Percentiles rank a stretch among this genome's conserved stretches.
These are phyloP conservation scores for Mastigamoeba balamuthi DNA, from an alignment of 78 protist genomes.

Conservation along the genomic window DNA sequence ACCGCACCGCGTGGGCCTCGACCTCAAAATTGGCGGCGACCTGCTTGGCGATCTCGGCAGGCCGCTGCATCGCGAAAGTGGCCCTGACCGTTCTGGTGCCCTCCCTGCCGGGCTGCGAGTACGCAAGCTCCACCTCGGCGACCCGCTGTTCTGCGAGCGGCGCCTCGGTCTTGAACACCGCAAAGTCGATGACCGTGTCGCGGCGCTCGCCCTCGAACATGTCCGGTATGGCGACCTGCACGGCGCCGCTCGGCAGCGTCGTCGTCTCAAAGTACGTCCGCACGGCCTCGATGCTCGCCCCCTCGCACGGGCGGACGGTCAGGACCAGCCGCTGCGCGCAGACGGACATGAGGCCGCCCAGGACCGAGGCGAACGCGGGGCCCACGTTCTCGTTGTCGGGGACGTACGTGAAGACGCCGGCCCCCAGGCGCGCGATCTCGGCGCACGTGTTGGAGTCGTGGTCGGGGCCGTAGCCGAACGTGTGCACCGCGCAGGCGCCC, in stretches of 20 bases:
- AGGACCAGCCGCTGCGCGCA: not conserved
- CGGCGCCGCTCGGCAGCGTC: too few species aligned
- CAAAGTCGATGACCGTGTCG: not conserved
- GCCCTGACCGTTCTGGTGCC: too few species aligned
- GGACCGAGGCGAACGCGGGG: not conserved
- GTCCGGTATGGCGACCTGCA: not conserved
- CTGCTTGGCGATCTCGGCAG: too few species aligned
- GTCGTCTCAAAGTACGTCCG: not conserved
- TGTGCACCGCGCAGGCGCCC: not conserved
- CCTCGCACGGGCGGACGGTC: not conserved
- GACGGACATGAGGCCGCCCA: not conserved
- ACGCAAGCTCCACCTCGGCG: too few species aligned
- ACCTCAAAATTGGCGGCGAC: too few species aligned
- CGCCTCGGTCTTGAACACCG: too few species aligned
- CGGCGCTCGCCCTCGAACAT: not conserved
- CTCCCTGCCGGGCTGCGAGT: too few species aligned
- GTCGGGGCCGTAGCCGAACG: not conserved
- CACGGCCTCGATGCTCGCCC: not conserved
- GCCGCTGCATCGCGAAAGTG: too few species aligned
- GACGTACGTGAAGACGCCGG: not conserved
- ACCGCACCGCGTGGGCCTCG: too few species aligned
- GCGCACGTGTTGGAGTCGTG: not conserved
- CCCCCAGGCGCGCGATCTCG: not conserved
- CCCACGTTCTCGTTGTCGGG: not conserved
- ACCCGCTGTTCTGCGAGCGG: too few species aligned